phyloP scores from a whole-genome alignment of 2,329 filamentous ascomycete genomes.

The Colletotrichum liaoningense region DNA sequence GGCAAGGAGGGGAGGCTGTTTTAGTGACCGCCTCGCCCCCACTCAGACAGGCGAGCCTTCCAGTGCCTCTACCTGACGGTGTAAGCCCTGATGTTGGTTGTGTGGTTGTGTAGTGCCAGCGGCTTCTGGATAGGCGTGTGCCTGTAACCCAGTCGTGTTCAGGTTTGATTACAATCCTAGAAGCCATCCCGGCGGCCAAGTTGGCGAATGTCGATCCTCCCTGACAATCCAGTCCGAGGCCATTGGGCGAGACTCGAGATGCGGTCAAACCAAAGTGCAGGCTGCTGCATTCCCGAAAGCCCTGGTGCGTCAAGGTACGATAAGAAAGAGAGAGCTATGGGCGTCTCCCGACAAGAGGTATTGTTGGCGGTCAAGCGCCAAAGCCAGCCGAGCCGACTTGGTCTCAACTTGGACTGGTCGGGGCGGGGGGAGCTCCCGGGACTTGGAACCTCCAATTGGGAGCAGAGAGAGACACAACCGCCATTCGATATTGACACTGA shows the following conservation, averaged over 20 bases:
- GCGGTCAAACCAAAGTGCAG: constrained; percentile 23
- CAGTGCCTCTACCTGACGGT: neutral
- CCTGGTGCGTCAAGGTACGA: neutral
- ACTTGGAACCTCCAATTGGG: neutral
- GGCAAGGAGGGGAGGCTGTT: constrained; percentile 21
- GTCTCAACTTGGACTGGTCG: constrained; percentile 36
- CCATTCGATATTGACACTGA: constrained; percentile 1
- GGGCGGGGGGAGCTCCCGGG: constrained; percentile 26
- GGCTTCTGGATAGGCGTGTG: neutral
- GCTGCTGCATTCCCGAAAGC: neutral
- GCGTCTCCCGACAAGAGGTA: constrained; percentile 25
- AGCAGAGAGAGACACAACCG: neutral
- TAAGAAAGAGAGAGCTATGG: neutral
- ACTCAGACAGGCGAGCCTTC: constrained; percentile 18
- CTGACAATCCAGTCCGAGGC: constrained; percentile 34
- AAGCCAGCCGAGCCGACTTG: constrained; percentile 13
- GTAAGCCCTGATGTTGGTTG: neutral
- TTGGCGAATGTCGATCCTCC: constrained; percentile 30
- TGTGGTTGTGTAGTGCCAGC: neutral
- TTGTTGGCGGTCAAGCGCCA: constrained; percentile 36
- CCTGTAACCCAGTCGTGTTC: constrained; percentile 2
- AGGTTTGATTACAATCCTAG: constrained; percentile 1
- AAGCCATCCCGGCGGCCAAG: neutral
- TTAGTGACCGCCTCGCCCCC: constrained; percentile 33
- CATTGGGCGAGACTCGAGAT: constrained; percentile 21